These are phyloP conservation scores for Fusarium keratoplasticum DNA, from an alignment of 2,329 filamentous ascomycete genomes.

Conservation along the genomic window DNA sequence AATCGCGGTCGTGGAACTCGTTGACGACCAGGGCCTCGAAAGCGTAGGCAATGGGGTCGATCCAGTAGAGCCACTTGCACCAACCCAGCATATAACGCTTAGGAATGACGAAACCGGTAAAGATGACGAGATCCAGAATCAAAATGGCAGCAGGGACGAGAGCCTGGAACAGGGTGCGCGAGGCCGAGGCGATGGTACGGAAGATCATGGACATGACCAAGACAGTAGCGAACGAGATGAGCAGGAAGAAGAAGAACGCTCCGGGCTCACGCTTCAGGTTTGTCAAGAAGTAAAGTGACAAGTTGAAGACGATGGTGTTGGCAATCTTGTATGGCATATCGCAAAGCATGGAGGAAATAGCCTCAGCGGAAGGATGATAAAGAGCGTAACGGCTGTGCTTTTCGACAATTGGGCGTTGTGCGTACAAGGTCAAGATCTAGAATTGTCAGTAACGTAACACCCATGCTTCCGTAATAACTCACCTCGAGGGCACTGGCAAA, in stretches of 20 bases:
- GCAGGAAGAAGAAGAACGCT: constrained; percentile 86
- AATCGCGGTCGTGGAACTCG: constrained; percentile 78
- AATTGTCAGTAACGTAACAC: not conserved
- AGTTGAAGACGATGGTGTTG: constrained; percentile 82
- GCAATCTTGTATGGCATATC: constrained; percentile 83
- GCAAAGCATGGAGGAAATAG: constrained; percentile 85
- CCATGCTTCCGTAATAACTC: constrained; percentile 30
- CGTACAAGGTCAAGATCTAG: constrained; percentile 84
- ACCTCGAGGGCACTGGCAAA: constrained; percentile 83
- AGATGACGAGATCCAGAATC: constrained; percentile 64
- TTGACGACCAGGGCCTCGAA: constrained; percentile 87
- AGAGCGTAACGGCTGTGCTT: constrained; percentile 89
- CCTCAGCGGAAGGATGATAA: constrained; percentile 90
- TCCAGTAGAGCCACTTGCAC: constrained; percentile 86
- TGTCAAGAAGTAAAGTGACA: constrained; percentile 88
- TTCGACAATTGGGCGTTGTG: constrained; percentile 91
- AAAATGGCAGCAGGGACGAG: constrained; percentile 45
- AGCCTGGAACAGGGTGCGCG: constrained; percentile 46
- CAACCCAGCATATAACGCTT: constrained; percentile 79
- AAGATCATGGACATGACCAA: constrained; percentile 78
- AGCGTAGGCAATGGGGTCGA: constrained; percentile 82
- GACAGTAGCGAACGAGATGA: constrained; percentile 79
- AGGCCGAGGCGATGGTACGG: constrained; percentile 48
- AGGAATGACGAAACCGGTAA: constrained; percentile 77
- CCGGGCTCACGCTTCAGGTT: constrained; percentile 80